A percentile compares a stretch with the other conserved stretches of the same genome.
Conservation (phyloP, 116 monocot genomes). For the Thalassia testudinum region DNA sequence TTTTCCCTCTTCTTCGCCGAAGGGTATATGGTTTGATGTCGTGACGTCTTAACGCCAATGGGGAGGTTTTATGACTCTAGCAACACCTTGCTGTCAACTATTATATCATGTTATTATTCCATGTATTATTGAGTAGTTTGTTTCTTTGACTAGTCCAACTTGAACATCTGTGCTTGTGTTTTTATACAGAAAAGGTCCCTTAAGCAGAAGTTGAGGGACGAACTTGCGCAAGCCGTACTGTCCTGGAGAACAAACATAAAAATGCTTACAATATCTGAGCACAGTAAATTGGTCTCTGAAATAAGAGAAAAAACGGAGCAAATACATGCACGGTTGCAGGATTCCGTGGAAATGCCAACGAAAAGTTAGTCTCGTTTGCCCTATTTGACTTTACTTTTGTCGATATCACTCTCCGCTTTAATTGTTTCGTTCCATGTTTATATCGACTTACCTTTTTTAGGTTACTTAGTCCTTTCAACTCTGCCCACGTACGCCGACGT, state of each 20-base stretch:
- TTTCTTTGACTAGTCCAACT: background rate
- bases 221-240: constrained; percentile 36
- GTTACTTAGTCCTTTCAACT: too few species aligned
- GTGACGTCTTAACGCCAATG: too few species aligned
- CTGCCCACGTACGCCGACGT: too few species aligned
- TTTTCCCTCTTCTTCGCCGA: too few species aligned
- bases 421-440: too few species aligned
- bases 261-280: constrained; percentile 14
- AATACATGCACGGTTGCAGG: constrained; percentile 32
- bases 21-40: too few species aligned
- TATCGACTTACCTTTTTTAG: too few species aligned
- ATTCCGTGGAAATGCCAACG: constrained; percentile 17
- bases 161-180: too few species aligned
- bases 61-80: too few species aligned
- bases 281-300: constrained; percentile 29
- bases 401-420: too few species aligned
- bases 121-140: background rate
- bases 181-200: constrained; percentile 38
- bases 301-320: constrained; percentile 27
- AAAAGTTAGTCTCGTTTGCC: background rate
- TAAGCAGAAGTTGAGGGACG: constrained; percentile 50
- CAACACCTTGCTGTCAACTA: too few species aligned
- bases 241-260: constrained; percentile 11
- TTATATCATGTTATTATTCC: background rate
- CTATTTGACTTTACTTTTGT: too few species aligned